These are phyloP conservation scores for Botrytis fragariae DNA, from an alignment of 2,329 filamentous ascomycete species.

Conservation along the genomic window DNA sequence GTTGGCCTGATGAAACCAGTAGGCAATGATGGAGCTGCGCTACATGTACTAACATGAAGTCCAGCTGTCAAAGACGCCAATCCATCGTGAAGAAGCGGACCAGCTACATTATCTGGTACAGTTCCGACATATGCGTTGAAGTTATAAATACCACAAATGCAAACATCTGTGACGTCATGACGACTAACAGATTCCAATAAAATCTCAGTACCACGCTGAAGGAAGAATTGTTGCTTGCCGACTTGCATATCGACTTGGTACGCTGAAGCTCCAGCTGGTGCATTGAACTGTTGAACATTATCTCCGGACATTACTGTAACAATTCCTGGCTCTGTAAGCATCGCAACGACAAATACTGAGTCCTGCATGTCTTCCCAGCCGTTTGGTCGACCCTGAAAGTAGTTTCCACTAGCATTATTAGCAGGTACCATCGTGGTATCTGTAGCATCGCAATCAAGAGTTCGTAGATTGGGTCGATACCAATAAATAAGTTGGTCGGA, in stretches of 20 bases:
- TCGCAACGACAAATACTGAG: slow-evolving; percentile 30
- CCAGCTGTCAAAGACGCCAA: slow-evolving; percentile 36
- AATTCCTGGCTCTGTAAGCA: slow-evolving; percentile 34
- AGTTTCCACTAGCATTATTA: slow-evolving; percentile 25
- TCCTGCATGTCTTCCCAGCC: slow-evolving; percentile 37
- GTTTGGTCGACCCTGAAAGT: slow-evolving; percentile 31
- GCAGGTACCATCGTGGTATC: slow-evolving; percentile 37
- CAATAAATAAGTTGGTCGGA: slow-evolving; percentile 41
- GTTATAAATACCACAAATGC: slow-evolving; percentile 31
- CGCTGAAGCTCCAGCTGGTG: slow-evolving; percentile 27
- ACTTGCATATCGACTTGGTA: slow-evolving; percentile 28
- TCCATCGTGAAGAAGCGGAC: slow-evolving; percentile 34
- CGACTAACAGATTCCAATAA: slow-evolving; percentile 26
- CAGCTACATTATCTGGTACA: slow-evolving; percentile 24
- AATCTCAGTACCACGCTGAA: slow-evolving; percentile 21
- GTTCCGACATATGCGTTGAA: slow-evolving; percentile 33
- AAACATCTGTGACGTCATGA: slow-evolving; percentile 26
- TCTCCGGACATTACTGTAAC: slow-evolving; percentile 36
- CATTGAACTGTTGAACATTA: slow-evolving; percentile 26
- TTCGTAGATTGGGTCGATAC: slow-evolving; percentile 41
- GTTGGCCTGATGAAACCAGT: slow-evolving; percentile 31
- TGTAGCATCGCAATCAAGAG: slow-evolving; percentile 37
- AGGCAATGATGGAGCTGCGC: slow-evolving; percentile 38
- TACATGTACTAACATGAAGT: slow-evolving; percentile 38
- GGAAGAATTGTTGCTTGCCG: slow-evolving; percentile 28